phyloP scores from a whole-genome alignment of 345 rosid species.

The Rhizophora apiculata region DNA sequence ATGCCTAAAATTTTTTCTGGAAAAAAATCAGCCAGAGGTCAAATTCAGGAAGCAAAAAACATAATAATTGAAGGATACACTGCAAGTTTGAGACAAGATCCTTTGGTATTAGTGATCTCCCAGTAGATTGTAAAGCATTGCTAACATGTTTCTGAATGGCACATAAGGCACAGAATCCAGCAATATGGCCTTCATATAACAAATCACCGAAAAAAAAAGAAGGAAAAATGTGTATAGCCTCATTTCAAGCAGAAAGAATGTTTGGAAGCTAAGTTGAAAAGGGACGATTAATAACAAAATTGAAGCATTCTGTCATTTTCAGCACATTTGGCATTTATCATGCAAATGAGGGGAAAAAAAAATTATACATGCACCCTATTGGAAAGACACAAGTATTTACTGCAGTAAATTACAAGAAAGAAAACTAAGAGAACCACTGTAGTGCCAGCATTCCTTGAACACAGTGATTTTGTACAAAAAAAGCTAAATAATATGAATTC shows the following conservation, averaged over 20 bases:
- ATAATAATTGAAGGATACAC: constrained; percentile 54
- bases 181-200: constrained; percentile 61
- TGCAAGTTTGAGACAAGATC: constrained; percentile 85
- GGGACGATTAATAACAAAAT: background rate
- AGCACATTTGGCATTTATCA: background rate
- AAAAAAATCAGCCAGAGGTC: background rate
- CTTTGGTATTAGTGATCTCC: constrained; percentile 71
- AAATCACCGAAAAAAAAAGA: constrained; percentile 3
- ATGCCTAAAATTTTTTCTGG: background rate
- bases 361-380: background rate
- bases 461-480: background rate
- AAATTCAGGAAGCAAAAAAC: background rate
- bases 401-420: background rate
- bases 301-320: background rate
- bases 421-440: too few species aligned
- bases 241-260: background rate
- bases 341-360: background rate
- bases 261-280: background rate
- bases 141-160: constrained; percentile 96
- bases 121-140: constrained; percentile 66
- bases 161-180: constrained; percentile 96
- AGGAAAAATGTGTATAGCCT: background rate
- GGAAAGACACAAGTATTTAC: background rate
- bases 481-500: background rate
- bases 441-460: too few species aligned